phyloP scores from a whole-genome alignment of 371 early-diverging fungal species.

The Mucor racemosus region DNA sequence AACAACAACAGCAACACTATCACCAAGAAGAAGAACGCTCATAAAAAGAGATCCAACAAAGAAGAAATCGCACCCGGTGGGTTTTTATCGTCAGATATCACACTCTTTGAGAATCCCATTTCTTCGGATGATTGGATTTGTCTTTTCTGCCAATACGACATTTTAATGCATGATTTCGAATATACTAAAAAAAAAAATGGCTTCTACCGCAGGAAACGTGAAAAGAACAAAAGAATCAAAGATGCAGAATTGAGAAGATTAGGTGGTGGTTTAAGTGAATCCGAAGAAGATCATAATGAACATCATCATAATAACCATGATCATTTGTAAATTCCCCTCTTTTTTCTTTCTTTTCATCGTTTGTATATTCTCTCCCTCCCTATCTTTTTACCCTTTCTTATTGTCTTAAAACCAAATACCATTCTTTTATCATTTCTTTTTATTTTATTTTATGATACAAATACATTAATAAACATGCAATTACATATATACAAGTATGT shows the following conservation, averaged over 20 bases:
- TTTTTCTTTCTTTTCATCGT: neutral
- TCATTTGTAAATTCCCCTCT: neutral
- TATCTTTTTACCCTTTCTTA: neutral
- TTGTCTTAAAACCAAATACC: neutral
- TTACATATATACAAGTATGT: neutral
- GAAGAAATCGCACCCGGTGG: constrained; percentile 27
- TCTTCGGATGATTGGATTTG: constrained; percentile 51
- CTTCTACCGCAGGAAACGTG: constrained; percentile 34
- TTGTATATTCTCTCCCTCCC: neutral
- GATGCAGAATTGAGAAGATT: constrained; percentile 9
- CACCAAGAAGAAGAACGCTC: constrained; percentile 12
- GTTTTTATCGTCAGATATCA: constrained; percentile 31
- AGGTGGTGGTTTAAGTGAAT: neutral
- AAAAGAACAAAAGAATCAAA: constrained; percentile 24
- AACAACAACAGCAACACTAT: neutral
- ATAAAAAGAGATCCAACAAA: constrained; percentile 12
- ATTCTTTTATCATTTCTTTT: neutral
- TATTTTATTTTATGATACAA: neutral
- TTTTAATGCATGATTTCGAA: constrained; percentile 37
- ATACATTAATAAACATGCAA: neutral
- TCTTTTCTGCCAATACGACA: constrained; percentile 50
- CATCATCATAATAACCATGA: neutral
- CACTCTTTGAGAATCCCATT: constrained; percentile 32
- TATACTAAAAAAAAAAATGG: constrained; percentile 41
- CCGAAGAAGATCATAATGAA: neutral